phyloP scores from a whole-genome alignment of 176 grass and related monocot species.

The Olyra latifolia region DNA sequence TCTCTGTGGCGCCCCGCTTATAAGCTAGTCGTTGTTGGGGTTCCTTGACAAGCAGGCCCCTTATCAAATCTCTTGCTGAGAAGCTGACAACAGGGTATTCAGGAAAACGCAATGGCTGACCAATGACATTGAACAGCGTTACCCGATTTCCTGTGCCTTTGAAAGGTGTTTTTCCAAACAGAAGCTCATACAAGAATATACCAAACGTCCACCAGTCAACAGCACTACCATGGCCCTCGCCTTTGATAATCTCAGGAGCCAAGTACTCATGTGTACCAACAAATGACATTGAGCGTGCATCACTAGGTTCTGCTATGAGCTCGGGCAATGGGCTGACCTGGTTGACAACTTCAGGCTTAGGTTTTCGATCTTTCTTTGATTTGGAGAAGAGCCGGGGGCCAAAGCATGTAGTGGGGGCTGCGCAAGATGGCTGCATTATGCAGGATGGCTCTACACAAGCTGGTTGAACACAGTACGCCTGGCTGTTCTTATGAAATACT shows the following conservation, averaged over 20 bases:
- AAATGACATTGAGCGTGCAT: slow-evolving; percentile 86
- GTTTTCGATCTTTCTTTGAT: slow-evolving; percentile 73
- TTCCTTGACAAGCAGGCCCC: slow-evolving; percentile 79
- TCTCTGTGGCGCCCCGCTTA: slow-evolving; percentile 85
- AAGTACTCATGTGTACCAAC: slow-evolving; percentile 95
- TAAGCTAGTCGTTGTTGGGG: slow-evolving; percentile 68
- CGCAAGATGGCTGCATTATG: slow-evolving; percentile 64
- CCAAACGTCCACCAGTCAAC: slow-evolving; percentile 98
- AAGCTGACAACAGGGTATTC: slow-evolving; percentile 79
- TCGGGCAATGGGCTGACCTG: slow-evolving; percentile 84
- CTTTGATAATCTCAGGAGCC: slow-evolving; percentile 94
- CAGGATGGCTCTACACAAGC: slow-evolving; percentile 72
- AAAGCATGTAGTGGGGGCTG: slow-evolving; percentile 72
- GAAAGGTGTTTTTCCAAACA: slow-evolving; percentile 94
- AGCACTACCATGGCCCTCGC: slow-evolving; percentile 88
- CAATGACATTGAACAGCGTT: slow-evolving; percentile 85
- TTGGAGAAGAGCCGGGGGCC: slow-evolving; percentile 77
- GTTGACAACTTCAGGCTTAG: slow-evolving; percentile 74
- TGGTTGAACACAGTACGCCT: slow-evolving; percentile 52
- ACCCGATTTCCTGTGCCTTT: slow-evolving; percentile 79
- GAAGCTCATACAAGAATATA: slow-evolving; percentile 88
- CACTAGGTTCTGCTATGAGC: slow-evolving; percentile 84
- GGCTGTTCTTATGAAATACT: slow-evolving; percentile 46
- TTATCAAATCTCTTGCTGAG: slow-evolving; percentile 71
- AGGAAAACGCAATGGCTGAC: slow-evolving; percentile 68